Evolutionary conservation across 2,329 filamentous ascomycete species (phyloP), one percentile per base, ranked within the genome.

Genomic region (Epichloe typhina): DNA sequence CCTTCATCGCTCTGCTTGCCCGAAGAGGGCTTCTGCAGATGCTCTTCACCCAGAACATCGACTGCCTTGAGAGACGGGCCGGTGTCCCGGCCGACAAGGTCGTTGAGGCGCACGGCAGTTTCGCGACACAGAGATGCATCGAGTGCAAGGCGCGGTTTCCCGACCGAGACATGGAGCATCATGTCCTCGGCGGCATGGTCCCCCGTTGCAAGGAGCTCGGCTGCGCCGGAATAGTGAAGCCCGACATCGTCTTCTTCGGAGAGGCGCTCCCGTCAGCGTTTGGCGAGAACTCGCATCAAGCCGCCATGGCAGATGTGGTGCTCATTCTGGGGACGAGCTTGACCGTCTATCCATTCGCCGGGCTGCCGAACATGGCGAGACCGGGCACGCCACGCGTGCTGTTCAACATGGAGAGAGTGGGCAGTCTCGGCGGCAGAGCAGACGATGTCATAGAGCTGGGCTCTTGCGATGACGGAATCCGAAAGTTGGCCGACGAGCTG

Each of bases 1-100:
- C 80, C 37, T 98, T 98, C 67, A 83, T 98, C 60, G 76, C 81
- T 13, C 73, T 98, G 23, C 80, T 97, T 15, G 78, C 90, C 52
- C 73, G 82, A 53, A 95, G 94, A 68, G 81, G 80, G 4, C 72
- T 91, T 40, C 72, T 98, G 23, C 72, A 84, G 57, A 93, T 89
- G 72, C 79, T 93, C 49, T 98, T 97, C 66, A 96, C 93, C 0
- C 93, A 98, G 64, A 98, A 98, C 62, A 97, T 98, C 58, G 93
- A 98, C 69, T 95, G 89, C 61, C 76, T 98, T 12, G 93, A 98
- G 69, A 80, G 90, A 21, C 76, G 80, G 57, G 93, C 91, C 12
- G 93, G 93, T 26, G 82, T 98, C 1, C 86, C 89, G 0, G 75
- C 72, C 0, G 82, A 91, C 2, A 82, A 79, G 66, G 90, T 98